Evolutionary conservation across 2,329 filamentous ascomycete genomes (phyloP), one percentile per base, ranked within the genome.

Genomic region (Hypoxylon sp.): DNA sequence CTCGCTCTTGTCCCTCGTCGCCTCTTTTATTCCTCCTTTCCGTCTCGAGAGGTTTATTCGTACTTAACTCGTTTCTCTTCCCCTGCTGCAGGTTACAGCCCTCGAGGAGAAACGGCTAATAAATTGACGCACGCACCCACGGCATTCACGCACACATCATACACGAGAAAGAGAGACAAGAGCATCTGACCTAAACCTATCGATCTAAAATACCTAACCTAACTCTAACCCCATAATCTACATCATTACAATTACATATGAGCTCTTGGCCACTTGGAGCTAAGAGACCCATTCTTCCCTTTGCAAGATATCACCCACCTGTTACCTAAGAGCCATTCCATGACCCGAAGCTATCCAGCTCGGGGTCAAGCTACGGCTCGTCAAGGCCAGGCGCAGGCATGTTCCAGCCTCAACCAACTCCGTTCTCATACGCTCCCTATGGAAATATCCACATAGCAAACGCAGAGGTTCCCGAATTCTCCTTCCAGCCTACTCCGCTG

Each of bases 321-420:
- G 30, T 55, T 45, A 57, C 49, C 21, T 9, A 48, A 45, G 49
- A 51, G 42, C 55, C n/a, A n/a, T 56, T 63, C 55, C 50, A 63
- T 63, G 60, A 57, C 37, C 62, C 50, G 41, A 50, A 51, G 48
- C 44, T 62, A 32, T 27, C 50, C 51, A 41, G 50, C 50, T 59
- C 36, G 47, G 55, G 53, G 45, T 61, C 57, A 59, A 54, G 51
- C 48, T 60, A 44, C 43, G 55, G 51, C 54, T 49, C 55, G 26
- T 48, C 55, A 57, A 54, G 42, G 52, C 42, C 51, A 59, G 55
- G 57, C 45, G 51, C 60, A 64, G 75, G 71, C 69, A 83, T 82
- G 79, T 83, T 80, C 71, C 76, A 80, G 68, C 75, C 79, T 64
- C 76, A 80, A 61, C 72, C 77, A 45, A 77, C 76, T 44, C 74